phyloP scores from a whole-genome alignment of 2,329 filamentous ascomycete species.

The Penicillium aurantiogriseum region DNA sequence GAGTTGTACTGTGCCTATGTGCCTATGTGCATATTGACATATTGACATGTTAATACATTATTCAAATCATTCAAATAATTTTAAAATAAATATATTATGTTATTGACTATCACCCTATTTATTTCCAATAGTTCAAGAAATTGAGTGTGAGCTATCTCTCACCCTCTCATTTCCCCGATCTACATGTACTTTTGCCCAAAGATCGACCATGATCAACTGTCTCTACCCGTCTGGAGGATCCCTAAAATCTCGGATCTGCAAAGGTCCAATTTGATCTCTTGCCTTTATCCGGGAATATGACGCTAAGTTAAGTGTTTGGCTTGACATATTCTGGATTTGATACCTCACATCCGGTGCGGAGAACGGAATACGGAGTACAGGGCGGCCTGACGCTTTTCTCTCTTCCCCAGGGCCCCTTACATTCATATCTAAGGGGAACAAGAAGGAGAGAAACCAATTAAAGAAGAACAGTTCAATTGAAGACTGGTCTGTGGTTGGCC shows the following conservation, averaged over 20 bases:
- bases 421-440: not conserved
- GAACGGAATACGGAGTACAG: not conserved
- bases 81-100: not conserved
- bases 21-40: no score
- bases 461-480: not conserved
- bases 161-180: conserved; percentile 4
- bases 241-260: not conserved
- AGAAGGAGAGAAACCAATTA: not conserved
- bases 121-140: conserved; percentile 3
- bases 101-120: not conserved
- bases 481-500: not conserved
- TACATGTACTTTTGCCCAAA: not conserved
- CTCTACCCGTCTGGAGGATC: conserved; percentile 18
- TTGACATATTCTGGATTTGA: conserved; percentile 7
- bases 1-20: not conserved
- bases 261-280: not conserved
- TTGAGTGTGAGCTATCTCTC: conserved; percentile 2
- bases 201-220: conserved; percentile 6
- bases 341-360: conserved; percentile 21
- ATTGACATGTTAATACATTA: not conserved
- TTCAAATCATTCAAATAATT: not conserved
- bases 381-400: not conserved
- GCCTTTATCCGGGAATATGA: not conserved
- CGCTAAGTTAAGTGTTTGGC: not conserved
- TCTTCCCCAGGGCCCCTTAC: not conserved